Evolutionary conservation across 371 early-diverging fungal genomes (phyloP).

Genomic region (Mucor plumbeus): DNA sequence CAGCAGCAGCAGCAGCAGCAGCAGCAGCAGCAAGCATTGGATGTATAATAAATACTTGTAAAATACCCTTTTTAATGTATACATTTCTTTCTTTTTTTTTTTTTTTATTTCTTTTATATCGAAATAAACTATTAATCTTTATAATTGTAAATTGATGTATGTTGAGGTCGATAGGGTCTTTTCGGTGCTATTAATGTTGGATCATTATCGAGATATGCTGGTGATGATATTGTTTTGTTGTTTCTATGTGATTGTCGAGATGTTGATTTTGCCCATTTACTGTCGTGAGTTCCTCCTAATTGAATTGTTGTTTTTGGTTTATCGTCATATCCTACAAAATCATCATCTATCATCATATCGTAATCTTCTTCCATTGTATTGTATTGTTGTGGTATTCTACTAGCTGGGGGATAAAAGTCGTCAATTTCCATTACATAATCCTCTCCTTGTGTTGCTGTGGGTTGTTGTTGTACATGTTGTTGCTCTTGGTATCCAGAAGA

Average conservation of each 20-base stretch:
- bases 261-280: conserved; percentile 25
- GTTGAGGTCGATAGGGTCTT: conserved; percentile 18
- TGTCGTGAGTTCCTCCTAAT: background rate
- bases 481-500: background rate
- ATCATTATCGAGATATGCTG: conserved; percentile 13
- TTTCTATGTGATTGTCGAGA: background rate
- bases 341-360: conserved; percentile 27
- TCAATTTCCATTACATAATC: conserved; percentile 27
- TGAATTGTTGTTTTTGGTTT: background rate
- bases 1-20: background rate
- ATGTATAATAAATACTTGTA: conserved; percentile 19
- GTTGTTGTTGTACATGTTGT: background rate
- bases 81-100: background rate
- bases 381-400: background rate
- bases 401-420: background rate
- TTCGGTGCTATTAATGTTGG: conserved; percentile 20
- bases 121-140: background rate
- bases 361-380: conserved; percentile 4
- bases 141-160: background rate
- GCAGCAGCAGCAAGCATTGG: conserved; percentile 13
- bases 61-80: conserved; percentile 1
- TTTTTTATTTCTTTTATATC: background rate
- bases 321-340: background rate
- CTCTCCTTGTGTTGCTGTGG: conserved; percentile 18
- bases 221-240: background rate